Conservation (phyloP, 495 filamentous ascomycete species). For the Aspergillus wentii region DNA sequence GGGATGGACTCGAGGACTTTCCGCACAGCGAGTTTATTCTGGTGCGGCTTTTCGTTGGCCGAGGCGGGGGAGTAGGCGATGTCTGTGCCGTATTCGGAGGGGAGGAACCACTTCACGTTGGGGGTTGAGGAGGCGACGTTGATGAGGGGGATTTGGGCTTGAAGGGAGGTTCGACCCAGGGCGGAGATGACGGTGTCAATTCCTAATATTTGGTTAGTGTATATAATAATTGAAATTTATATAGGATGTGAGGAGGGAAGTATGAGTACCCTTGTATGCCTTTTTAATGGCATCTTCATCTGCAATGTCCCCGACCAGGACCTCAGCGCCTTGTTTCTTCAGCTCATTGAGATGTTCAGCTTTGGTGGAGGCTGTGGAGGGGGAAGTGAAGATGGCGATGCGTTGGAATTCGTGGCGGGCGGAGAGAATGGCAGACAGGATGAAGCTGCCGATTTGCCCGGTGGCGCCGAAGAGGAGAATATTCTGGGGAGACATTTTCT, state of each 20-base stretch:
- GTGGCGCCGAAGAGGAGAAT: conserved; percentile 69
- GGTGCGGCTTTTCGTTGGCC: conserved; percentile 60
- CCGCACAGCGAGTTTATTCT: conserved; percentile 63
- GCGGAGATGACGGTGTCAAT: conserved; percentile 65
- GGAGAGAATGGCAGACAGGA: conserved; percentile 52
- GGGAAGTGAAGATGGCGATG: conserved; percentile 61
- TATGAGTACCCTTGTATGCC: conserved; percentile 47
- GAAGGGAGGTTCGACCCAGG: conserved; percentile 54
- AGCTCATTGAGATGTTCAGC: conserved; percentile 30
- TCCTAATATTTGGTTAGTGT: conserved; percentile 15
- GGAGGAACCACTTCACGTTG: conserved; percentile 61
- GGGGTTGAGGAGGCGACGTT: conserved; percentile 50
- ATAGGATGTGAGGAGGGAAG: not conserved
- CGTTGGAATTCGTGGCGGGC: conserved; percentile 48
- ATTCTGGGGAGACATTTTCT: too few relatives aligned
- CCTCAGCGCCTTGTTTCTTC: conserved; percentile 43
- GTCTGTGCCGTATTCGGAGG: conserved; percentile 71
- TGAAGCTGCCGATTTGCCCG: conserved; percentile 61
- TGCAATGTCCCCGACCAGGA: conserved; percentile 57
- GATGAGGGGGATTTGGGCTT: conserved; percentile 54
- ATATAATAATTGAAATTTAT: not conserved
- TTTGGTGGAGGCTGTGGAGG: conserved; percentile 41
- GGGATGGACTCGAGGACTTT: conserved; percentile 46
- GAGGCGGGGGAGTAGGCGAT: conserved; percentile 61
- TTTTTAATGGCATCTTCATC: conserved; percentile 46